Evolutionary conservation across 1,139 yeast species (phyloP), one percentile per base, ranked within the genome.

Genomic region (Arxiozyma bovina): DNA sequence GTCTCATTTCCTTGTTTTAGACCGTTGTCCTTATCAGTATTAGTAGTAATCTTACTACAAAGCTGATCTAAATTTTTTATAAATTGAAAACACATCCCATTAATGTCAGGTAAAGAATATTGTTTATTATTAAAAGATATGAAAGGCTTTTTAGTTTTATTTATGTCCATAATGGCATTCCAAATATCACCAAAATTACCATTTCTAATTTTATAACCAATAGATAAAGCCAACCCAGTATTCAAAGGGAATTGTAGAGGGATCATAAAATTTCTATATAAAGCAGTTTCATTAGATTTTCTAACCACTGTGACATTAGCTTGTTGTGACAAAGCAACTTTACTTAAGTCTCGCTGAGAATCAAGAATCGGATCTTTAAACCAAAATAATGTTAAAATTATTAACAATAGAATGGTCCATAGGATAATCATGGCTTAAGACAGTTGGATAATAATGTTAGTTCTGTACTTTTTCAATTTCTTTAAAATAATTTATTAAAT

Each of bases 141-240:
- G 47, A 1, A 57, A 21, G 18, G 49, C 45, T 27, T 47, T 42
- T 23, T 38, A 12, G 53, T 53, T 42, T 51, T 54, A 42, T 67
- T 59, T 27, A 66, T 61, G 23, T 62, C 65, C 69, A 73, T 66
- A 9, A 69, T 66, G 22, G 74, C 71, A 12, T 66, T 65, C 90
- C 91, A 85, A 3, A 85, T 68, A 68, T 57, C 94, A 61, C 81
- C 77, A 54, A 85, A 69, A 59, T 81, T 83, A 9, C 93, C 93
- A 63, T 83, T 83, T 60, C 93, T 73, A 22, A 84, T 62, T 61
- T 80, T 82, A 68, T 83, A 85, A 42, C 79, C 82, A 51, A 78
- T 75, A 53, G 87, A 74, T 25, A 86, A 77, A 49, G 81, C 81
- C 51, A 86, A 70, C 0, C 94, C 94, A 0, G 86, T 80, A 25